Percentiles rank a stretch among this genome's conserved stretches.
phyloP scores from a whole-genome alignment of 169 alveolate genomes.

The Babesia microti region DNA sequence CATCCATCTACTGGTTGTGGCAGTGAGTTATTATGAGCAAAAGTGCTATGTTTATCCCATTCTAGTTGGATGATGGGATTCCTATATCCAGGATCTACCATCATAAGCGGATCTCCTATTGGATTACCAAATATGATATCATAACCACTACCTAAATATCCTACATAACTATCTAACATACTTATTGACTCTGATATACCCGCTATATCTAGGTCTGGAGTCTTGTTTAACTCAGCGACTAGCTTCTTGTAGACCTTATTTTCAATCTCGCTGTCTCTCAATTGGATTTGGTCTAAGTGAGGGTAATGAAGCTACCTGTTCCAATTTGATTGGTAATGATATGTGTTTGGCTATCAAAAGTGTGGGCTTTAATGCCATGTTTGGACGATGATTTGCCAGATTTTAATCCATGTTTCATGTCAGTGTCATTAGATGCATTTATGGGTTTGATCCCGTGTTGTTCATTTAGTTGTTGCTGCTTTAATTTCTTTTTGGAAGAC shows the following conservation, averaged over 20 bases:
- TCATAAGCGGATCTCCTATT: constrained; percentile 64
- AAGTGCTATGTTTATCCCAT: constrained; percentile 26
- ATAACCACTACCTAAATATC: constrained; percentile 67
- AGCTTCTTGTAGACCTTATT: not conserved
- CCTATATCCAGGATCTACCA: constrained; percentile 71
- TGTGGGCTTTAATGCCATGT: no score
- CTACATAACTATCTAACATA: constrained; percentile 22
- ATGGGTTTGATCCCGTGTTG: no score
- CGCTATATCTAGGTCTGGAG: constrained; percentile 6
- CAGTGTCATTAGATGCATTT: no score
- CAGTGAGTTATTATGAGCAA: constrained; percentile 29
- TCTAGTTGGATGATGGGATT: constrained; percentile 59
- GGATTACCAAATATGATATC: constrained; percentile 70
- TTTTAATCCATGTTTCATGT: no score
- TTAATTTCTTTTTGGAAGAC: no score
- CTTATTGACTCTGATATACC: constrained; percentile 39
- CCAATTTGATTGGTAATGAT: no score
- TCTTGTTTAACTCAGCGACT: not conserved
- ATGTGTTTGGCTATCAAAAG: no score
- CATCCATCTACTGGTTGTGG: constrained; percentile 67
- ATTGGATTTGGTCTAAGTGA: no score
- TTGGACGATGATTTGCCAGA: no score
- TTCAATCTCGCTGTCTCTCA: not conserved
- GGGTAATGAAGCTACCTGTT: no score
- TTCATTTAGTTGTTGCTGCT: no score